Evolutionary conservation across 2,329 filamentous ascomycete species (phyloP), one percentile per base, ranked within the genome.

Genomic region (Aspergillus proliferans): DNA sequence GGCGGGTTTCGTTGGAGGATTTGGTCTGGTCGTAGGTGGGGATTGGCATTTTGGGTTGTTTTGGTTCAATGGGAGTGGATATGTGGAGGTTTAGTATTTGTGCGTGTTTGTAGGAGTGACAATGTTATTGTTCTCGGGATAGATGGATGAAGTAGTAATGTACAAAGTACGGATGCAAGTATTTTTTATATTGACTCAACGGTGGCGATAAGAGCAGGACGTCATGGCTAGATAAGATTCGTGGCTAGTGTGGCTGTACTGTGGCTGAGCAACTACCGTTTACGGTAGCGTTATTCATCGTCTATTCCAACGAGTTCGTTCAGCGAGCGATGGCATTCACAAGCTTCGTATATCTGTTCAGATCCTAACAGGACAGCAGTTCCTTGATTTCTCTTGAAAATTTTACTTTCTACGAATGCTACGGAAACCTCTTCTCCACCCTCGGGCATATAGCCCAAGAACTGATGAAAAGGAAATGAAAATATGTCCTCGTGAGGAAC

Each of bases 401-500:
- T 1, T 15, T 15, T 15, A 15, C 15, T 15, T 15, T 15, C 15
- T 15, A 28, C 4, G 14, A 43, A 19, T n/a, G 24, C 6, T 26
- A 30, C 26, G 9, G 4, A 8, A 18, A 34, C 49, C 61, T 62
- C 65, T 66, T 68, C 65, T 64, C 58, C 65, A 68, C 58, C 33
- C 56, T 57, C 62, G 51, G 51, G 63, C 62, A 51, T 40, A 4
- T 40, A 45, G 63, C 62, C 21, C 57, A 54, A 62, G 49, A 46
- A 45, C 55, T 62, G 61, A 66, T 67, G 64, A 68, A 68, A 68
- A 67, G 38, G 18, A 12, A 40, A 22, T 40, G 38, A 40, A 36
- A 58, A 56, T 50, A 45, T 36, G 40, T 51, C 45, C 43, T 56
- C 58, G 54, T 54, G 49, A 44, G 45, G 53, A 55, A 61, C 58